phyloP scores from a whole-genome alignment of 768 basidiomycete species.

The Suillus weaverae region DNA sequence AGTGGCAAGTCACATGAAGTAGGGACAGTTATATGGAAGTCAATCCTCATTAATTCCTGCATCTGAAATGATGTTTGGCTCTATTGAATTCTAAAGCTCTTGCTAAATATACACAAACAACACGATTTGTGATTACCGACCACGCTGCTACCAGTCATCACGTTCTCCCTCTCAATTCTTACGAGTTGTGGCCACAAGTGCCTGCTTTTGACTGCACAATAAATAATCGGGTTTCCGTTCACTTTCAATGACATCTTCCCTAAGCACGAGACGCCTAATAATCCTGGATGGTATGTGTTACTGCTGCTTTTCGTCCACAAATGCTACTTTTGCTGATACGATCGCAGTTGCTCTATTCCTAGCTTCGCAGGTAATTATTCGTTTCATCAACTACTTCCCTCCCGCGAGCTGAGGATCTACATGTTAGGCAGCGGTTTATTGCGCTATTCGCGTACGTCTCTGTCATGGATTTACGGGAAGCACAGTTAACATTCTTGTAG shows the following conservation, averaged over 20 bases:
- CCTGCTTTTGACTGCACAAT: not conserved
- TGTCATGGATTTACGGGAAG: not conserved
- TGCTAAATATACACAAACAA: not conserved
- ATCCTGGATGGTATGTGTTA: not conserved
- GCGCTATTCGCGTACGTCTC: not conserved
- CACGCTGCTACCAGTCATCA: not conserved
- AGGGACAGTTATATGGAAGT: not conserved
- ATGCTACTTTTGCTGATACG: not conserved
- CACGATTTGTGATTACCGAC: not conserved
- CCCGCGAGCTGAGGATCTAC: not conserved
- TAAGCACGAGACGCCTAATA: conserved; percentile 2
- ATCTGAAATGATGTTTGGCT: not conserved
- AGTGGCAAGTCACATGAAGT: not conserved
- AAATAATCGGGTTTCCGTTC: not conserved
- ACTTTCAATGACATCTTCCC: not conserved
- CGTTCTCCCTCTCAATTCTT: not conserved
- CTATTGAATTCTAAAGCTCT: conserved; percentile 3
- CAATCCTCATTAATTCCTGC: not conserved
- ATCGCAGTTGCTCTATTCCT: conserved; percentile 3
- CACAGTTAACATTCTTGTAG: not conserved
- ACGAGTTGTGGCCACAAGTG: not conserved
- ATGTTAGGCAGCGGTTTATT: conserved; percentile 1
- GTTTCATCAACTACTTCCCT: not conserved
- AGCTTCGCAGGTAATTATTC: conserved; percentile 2
- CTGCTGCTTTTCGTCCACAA: not conserved